phyloP scores from a whole-genome alignment of 1,139 yeast species.

The Suhomyces wounanorum region DNA sequence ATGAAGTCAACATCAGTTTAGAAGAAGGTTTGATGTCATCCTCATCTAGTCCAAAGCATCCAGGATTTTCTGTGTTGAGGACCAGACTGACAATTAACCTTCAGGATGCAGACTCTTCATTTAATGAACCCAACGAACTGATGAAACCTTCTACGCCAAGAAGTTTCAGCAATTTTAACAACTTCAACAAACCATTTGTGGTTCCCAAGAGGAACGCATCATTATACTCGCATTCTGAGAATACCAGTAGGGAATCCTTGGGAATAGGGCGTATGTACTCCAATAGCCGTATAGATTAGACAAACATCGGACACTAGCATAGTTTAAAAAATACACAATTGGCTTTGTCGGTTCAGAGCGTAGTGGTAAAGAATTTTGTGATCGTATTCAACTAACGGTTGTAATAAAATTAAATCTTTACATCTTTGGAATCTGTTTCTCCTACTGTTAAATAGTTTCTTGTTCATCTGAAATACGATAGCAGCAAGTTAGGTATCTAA shows the following conservation, averaged over 20 bases:
- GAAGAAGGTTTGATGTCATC: conserved; percentile 36
- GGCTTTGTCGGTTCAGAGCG: too few species aligned
- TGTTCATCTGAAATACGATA: too few species aligned
- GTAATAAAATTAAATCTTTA: too few species aligned
- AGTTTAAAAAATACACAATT: too few species aligned
- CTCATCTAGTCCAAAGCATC: conserved; percentile 20
- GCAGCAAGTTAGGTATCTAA: too few species aligned
- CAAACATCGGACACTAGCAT: too few species aligned
- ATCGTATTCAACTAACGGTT: too few species aligned
- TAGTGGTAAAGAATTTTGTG: too few species aligned
- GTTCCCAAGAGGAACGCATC: conserved; percentile 31
- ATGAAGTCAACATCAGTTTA: conserved; percentile 26
- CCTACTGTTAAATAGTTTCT: too few species aligned
- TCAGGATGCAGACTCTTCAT: conserved; percentile 21
- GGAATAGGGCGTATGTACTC: conserved; percentile 18
- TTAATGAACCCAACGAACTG: neutral
- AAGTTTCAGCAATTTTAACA: conserved; percentile 26
- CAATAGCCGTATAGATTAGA: neutral
- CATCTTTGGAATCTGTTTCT: too few species aligned
- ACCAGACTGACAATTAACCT: conserved; percentile 45
- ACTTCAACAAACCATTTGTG: conserved; percentile 37
- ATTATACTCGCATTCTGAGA: conserved; percentile 24
- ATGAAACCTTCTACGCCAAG: conserved; percentile 6
- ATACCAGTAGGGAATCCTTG: conserved; percentile 33
- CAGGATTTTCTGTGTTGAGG: conserved; percentile 28